Conservation (phyloP, 2,329 filamentous ascomycete genomes). For the Metarhizium humberi region DNA sequence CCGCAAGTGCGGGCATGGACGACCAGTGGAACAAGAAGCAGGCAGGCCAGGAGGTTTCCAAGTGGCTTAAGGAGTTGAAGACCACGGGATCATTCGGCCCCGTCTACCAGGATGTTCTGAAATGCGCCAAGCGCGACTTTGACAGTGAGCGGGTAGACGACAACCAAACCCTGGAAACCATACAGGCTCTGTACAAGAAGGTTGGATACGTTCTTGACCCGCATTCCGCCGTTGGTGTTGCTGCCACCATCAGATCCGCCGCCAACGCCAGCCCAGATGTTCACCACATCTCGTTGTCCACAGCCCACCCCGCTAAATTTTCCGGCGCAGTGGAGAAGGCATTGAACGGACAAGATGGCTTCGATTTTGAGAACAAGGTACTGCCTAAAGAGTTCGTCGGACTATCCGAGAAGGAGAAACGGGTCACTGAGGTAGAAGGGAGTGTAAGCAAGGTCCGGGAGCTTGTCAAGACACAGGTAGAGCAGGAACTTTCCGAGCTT, state of each 20-base stretch:
- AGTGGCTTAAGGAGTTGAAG: conserved; percentile 77
- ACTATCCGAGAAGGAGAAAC: conserved; percentile 64
- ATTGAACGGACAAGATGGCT: conserved; percentile 59
- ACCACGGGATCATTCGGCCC: conserved; percentile 67
- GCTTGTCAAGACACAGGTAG: conserved; percentile 67
- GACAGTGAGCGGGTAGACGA: conserved; percentile 68
- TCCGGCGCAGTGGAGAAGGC: conserved; percentile 74
- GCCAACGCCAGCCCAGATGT: conserved; percentile 39
- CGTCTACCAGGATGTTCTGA: conserved; percentile 65
- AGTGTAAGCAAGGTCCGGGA: conserved; percentile 68
- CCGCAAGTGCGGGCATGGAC: conserved; percentile 48
- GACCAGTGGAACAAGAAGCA: conserved; percentile 57
- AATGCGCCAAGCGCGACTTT: conserved; percentile 63
- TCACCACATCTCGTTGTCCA: conserved; percentile 77
- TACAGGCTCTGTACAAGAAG: conserved; percentile 45
- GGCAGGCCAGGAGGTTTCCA: conserved; percentile 65
- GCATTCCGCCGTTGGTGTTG: conserved; percentile 80
- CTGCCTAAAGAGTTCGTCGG: conserved; percentile 76
- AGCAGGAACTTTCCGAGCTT: conserved; percentile 43
- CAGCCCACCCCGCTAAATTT: conserved; percentile 95
- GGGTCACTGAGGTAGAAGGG: conserved; percentile 60
- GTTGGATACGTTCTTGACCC: conserved; percentile 81
- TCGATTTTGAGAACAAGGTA: conserved; percentile 65
- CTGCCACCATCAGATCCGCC: conserved; percentile 64
- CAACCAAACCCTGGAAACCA: conserved; percentile 57